A percentile compares a stretch with the other conserved stretches of the same genome.
Evolutionary conservation across 768 basidiomycete genomes (phyloP).

Genomic region (Suillus fuscotomentosus): DNA sequence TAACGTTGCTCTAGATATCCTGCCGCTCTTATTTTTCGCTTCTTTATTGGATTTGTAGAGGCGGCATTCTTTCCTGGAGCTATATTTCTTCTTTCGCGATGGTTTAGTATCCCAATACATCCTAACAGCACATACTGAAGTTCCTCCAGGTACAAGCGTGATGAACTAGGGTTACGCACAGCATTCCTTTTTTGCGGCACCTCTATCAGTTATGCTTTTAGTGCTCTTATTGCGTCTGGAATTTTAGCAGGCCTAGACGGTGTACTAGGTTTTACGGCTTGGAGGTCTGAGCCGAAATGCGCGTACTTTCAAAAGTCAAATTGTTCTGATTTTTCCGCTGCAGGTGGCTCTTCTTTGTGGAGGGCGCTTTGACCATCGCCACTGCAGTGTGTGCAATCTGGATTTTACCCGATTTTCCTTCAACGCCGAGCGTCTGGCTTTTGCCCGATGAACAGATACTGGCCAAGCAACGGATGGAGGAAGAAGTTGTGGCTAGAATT

Average conservation of each 20-base stretch:
- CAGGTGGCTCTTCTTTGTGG: conserved; percentile 72
- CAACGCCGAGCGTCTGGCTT: conserved; percentile 58
- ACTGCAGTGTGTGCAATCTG: conserved; percentile 51
- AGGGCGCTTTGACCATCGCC: conserved; percentile 56
- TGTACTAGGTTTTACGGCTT: conserved; percentile 61
- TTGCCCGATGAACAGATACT: conserved; percentile 51
- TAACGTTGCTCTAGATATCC: conserved; percentile 40
- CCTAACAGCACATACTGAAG: neutral
- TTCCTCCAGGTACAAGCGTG: conserved; percentile 48
- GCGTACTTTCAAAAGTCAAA: neutral
- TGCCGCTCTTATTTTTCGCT: conserved; percentile 62
- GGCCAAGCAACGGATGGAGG: conserved; percentile 57
- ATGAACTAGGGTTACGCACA: conserved; percentile 65
- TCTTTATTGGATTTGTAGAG: conserved; percentile 70
- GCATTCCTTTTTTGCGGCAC: conserved; percentile 68
- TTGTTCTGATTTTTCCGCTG: neutral
- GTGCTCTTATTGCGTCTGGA: conserved; percentile 70
- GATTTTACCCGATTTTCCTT: conserved; percentile 73
- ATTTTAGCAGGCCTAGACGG: conserved; percentile 72
- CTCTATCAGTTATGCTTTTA: conserved; percentile 78
- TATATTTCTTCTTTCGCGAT: conserved; percentile 64
- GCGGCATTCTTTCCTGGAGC: conserved; percentile 69
- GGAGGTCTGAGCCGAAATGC: conserved; percentile 49
- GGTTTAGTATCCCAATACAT: conserved; percentile 31
- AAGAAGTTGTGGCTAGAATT: conserved; percentile 56